A percentile compares a stretch with the other conserved stretches of the same genome.
Evolutionary conservation across 2,329 filamentous ascomycete species (phyloP).

Genomic region (Cordyceps javanica): DNA sequence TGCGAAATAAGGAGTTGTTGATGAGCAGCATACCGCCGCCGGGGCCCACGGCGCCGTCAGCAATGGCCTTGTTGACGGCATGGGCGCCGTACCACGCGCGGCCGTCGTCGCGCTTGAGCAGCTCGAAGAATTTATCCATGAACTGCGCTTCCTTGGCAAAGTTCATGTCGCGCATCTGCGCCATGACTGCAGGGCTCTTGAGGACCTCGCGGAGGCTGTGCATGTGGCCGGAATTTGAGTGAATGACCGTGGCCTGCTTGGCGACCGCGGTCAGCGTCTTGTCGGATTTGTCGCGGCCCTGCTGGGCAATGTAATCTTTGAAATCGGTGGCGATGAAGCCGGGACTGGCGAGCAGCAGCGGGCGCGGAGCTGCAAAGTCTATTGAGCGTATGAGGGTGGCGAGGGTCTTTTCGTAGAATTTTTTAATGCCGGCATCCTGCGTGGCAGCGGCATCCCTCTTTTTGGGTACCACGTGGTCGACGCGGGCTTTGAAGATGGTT

Average conservation of each 20-base stretch:
- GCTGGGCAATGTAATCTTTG: slow-evolving; percentile 63
- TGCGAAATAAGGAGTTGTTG: slow-evolving; percentile 81
- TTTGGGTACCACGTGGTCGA: slow-evolving; percentile 62
- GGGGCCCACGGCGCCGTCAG: slow-evolving; percentile 79
- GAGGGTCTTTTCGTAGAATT: slow-evolving; percentile 72
- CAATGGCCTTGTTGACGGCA: slow-evolving; percentile 76
- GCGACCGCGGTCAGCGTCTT: slow-evolving; percentile 60
- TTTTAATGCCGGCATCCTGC: slow-evolving; percentile 62
- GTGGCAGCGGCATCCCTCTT: slow-evolving; percentile 60
- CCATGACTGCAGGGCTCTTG: slow-evolving; percentile 69
- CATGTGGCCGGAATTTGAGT: slow-evolving; percentile 78
- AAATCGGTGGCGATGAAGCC: slow-evolving; percentile 83
- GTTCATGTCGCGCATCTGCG: slow-evolving; percentile 77
- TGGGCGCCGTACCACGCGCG: slow-evolving; percentile 83
- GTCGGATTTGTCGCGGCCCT: slow-evolving; percentile 52
- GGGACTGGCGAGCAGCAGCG: slow-evolving; percentile 79
- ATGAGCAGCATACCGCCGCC: slow-evolving; percentile 82
- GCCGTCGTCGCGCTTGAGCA: slow-evolving; percentile 77
- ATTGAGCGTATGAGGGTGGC: slow-evolving; percentile 71
- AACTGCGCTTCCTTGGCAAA: slow-evolving; percentile 76
- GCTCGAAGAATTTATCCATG: slow-evolving; percentile 77
- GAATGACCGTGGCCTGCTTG: slow-evolving; percentile 65
- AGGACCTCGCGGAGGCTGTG: slow-evolving; percentile 86
- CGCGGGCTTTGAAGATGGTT: slow-evolving; percentile 58
- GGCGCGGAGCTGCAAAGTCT: slow-evolving; percentile 63